A percentile compares a stretch with the other conserved stretches of the same genome.
phyloP scores from a whole-genome alignment of 495 filamentous ascomycete species.

The Trichoderma reesei region DNA sequence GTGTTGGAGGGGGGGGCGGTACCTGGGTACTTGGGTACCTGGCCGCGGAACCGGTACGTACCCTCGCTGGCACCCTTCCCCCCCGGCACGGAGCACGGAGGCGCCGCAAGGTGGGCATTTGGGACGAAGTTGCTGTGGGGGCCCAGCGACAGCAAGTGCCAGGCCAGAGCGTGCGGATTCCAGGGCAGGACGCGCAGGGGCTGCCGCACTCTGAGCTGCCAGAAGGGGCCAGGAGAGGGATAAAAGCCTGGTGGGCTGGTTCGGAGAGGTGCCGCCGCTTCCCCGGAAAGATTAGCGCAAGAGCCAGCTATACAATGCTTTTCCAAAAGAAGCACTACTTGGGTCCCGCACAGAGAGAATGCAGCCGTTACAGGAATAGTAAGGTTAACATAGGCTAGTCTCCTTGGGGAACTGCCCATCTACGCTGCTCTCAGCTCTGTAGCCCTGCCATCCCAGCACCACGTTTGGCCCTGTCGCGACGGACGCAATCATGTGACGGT shows the following conservation, averaged over 20 bases:
- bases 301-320: neutral
- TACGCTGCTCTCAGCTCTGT: slow-evolving; percentile 1
- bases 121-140: neutral
- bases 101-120: neutral
- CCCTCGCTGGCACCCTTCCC: neutral
- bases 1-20: neutral
- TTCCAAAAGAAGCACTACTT: neutral
- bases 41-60: neutral
- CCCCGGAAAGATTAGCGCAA: slow-evolving; percentile 7
- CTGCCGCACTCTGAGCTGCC: neutral
- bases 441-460: slow-evolving; percentile 1
- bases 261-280: slow-evolving; percentile 6
- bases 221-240: neutral
- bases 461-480: slow-evolving; percentile 1
- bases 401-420: neutral
- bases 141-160: neutral
- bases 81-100: neutral
- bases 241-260: neutral
- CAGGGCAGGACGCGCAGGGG: neutral
- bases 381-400: neutral
- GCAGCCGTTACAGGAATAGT: neutral
- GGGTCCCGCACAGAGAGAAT: neutral
- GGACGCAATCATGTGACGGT: slow-evolving; percentile 7
- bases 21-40: neutral
- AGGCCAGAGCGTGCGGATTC: neutral